A percentile compares a stretch with the other conserved stretches of the same genome.
Evolutionary conservation across 2,329 filamentous ascomycete genomes (phyloP).

Genomic region (Zalaria sp.): DNA sequence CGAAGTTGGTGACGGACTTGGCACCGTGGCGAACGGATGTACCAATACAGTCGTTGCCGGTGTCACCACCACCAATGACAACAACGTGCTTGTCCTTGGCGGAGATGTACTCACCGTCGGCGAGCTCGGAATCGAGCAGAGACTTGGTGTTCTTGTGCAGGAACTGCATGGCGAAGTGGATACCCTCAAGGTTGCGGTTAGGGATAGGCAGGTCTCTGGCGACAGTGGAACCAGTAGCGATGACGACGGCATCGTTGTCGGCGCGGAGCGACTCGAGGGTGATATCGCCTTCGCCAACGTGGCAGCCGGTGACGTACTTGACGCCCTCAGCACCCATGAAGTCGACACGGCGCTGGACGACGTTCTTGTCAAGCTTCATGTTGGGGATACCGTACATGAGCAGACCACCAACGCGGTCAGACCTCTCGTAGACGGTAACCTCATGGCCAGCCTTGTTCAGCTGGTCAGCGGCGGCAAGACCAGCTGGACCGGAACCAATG

Average conservation of each 20-base stretch:
- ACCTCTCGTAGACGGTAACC: conserved; percentile 85
- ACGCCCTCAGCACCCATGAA: conserved; percentile 88
- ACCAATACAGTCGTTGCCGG: conserved; percentile 94
- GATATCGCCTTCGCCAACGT: conserved; percentile 59
- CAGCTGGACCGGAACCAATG: conserved; percentile 83
- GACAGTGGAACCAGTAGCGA: conserved; percentile 86
- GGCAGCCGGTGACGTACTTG: conserved; percentile 62
- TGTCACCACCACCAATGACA: conserved; percentile 95
- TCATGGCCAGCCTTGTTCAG: conserved; percentile 82
- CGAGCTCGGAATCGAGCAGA: conserved; percentile 77
- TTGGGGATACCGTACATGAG: conserved; percentile 98
- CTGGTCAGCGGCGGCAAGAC: conserved; percentile 82
- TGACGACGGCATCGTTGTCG: conserved; percentile 69
- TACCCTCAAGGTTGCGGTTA: conserved; percentile 72
- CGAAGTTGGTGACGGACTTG: conserved; percentile 93
- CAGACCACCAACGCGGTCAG: conserved; percentile 78
- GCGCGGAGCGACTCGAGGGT: conserved; percentile 59
- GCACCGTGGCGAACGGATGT: conserved; percentile 91
- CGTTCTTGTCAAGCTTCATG: conserved; percentile 98
- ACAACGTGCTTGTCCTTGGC: conserved; percentile 93
- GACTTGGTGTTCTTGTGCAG: conserved; percentile 97
- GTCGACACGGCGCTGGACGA: conserved; percentile 88
- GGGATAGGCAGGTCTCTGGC: conserved; percentile 86
- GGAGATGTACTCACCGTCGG: conserved; percentile 75
- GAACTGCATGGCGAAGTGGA: conserved; percentile 97